Conservation (phyloP, 2,329 filamentous ascomycete genomes). For the Penicillium sp. region DNA sequence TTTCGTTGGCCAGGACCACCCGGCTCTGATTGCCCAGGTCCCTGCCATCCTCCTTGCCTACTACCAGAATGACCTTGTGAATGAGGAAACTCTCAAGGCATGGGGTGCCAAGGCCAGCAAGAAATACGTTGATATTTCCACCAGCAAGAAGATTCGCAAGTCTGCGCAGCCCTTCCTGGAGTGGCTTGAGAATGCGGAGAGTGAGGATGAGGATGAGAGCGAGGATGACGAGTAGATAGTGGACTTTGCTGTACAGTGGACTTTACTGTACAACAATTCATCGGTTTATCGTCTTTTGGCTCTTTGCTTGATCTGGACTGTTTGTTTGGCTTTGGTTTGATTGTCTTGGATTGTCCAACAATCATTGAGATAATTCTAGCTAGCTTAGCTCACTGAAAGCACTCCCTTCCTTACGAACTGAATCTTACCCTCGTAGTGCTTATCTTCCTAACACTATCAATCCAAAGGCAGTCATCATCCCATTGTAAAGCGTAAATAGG, state of each 20-base stretch:
- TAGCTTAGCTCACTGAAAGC: slow-evolving; percentile 19
- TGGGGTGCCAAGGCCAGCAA: slow-evolving; percentile 96
- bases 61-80: slow-evolving; percentile 85
- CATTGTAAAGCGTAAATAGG: slow-evolving; percentile 32
- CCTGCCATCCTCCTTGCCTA: slow-evolving; percentile 83
- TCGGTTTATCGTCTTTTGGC: slow-evolving; percentile 2
- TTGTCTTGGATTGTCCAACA: not conserved
- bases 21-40: slow-evolving; percentile 70
- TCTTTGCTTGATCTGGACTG: not conserved
- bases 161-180: slow-evolving; percentile 88
- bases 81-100: slow-evolving; percentile 79
- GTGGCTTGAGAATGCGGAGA: slow-evolving; percentile 85
- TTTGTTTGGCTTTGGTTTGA: slow-evolving; percentile 1
- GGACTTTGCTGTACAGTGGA: not conserved
- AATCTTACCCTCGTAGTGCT: no score
- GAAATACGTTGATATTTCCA: slow-evolving; percentile 88
- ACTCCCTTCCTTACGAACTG: slow-evolving; percentile 10
- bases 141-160: slow-evolving; percentile 93
- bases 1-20: slow-evolving; percentile 75
- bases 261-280: not conserved
- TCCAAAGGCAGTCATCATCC: slow-evolving; percentile 33
- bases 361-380: not conserved
- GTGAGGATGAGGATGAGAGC: slow-evolving; percentile 59
- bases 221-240: slow-evolving; percentile 56
- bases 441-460: slow-evolving; percentile 23